phyloP scores from a whole-genome alignment of 1,284 basidiomycete species.

The Coniophora puteana region DNA sequence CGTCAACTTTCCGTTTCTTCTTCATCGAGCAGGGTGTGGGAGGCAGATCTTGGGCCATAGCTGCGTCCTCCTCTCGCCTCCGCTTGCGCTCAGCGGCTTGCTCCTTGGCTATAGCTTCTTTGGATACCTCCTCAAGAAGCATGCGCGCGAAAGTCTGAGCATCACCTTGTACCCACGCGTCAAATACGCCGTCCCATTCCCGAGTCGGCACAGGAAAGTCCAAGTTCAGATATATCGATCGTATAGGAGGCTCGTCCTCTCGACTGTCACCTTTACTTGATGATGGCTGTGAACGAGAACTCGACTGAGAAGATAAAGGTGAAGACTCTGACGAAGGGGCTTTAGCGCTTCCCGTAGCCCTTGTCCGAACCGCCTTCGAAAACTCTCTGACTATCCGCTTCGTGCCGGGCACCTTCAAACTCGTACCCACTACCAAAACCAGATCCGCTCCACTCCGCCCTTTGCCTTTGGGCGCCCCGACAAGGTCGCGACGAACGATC shows the following conservation, averaged over 20 bases:
- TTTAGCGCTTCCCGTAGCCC: too few species aligned
- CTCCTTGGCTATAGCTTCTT: constrained; percentile 48
- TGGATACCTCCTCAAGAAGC: constrained; percentile 52
- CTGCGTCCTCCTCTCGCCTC: constrained; percentile 40
- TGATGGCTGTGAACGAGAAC: too few species aligned
- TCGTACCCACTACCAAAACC: constrained; percentile 89
- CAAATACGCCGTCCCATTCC: constrained; percentile 91
- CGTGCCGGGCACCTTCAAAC: constrained; percentile 86
- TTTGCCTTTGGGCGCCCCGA: constrained; percentile 62
- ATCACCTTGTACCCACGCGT: constrained; percentile 89
- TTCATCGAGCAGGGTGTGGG: not conserved
- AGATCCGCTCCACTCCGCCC: constrained; percentile 75
- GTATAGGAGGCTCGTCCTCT: constrained; percentile 53
- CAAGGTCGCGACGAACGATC: constrained; percentile 71
- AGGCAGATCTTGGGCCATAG: not conserved
- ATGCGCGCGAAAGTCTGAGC: constrained; percentile 73
- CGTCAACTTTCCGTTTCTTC: not conserved
- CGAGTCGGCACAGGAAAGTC: constrained; percentile 85
- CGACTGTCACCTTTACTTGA: too few species aligned
- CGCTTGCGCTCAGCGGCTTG: constrained; percentile 47
- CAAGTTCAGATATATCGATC: constrained; percentile 82
- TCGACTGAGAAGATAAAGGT: constrained; percentile 29
- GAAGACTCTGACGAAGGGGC: constrained; percentile 34
- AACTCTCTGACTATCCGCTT: constrained; percentile 93
- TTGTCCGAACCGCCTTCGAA: constrained; percentile 70